Base-by-base conservation (phyloP, 2,329 filamentous ascomycete genomes). In the Claviceps sp. region DNA sequence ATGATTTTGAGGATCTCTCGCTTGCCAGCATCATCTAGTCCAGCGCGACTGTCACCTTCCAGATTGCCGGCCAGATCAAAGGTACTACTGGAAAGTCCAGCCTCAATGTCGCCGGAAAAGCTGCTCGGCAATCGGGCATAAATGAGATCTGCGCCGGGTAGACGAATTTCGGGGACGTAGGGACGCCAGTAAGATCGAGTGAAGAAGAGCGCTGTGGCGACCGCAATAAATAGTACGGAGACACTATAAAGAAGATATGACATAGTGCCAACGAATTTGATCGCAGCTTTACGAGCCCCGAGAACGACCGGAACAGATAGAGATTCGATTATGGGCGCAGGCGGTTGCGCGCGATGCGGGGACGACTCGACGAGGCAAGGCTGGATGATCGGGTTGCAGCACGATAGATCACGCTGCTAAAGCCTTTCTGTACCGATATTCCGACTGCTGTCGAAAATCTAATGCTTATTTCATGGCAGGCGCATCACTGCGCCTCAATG, bases 21-120 rank as follows among this genome's bases (percentile, higher is more conserved):
- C 74, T 97, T 97, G 52, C 80, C 86, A 47, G 72, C 73, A 57
- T 85, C 82, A 64, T 97, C 90, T 17, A 98, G 75, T 0, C 93
- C 93, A 0, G 81, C 79, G 58, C 93, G 80, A 34, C 76, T 74
- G 65, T 98, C 93, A 49, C 86, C 86, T 53, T 83, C 82, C 37
- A 98, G 74, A 64, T 98, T 98, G 56, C 77, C 79, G 9, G 76
- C 71, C 26, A 98, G 78, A 62, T 95, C 86, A 66, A 98, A 98
- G 51, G 83, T 86, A 51, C 77, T 78, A 54, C 86, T 91, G 43
- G 83, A 85, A 29, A 98, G 78, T 20, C 93, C 93, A 16, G 86
- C 83, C 68, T 96, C 91, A 53, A 93, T 83, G 69, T 98, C 93
- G 58, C 78, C 82, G 44, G 82, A 75, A 71, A 97, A 98, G 48